phyloP scores from a whole-genome alignment of 2,329 filamentous ascomycete genomes.

The Phialophora chinensis region DNA sequence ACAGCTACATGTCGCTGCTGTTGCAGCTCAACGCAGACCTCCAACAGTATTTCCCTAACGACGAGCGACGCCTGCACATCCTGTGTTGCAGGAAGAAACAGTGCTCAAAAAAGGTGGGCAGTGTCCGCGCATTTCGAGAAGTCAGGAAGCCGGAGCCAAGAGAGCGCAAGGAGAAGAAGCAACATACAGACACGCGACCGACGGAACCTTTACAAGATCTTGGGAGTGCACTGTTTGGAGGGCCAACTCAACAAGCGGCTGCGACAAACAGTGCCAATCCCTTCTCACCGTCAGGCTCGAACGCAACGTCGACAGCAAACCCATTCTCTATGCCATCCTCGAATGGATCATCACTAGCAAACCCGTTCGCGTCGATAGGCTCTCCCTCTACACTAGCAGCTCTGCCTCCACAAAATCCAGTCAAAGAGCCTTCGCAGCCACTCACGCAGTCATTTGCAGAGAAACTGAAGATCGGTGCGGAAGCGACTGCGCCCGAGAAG shows the following conservation, averaged over 20 bases:
- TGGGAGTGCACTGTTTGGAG: conserved; percentile 68
- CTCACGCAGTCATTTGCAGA: conserved; percentile 78
- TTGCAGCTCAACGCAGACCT: conserved; percentile 91
- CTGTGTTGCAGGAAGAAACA: conserved; percentile 78
- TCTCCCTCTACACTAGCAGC: conserved; percentile 50
- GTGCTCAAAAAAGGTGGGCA: conserved; percentile 82
- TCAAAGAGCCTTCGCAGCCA: conserved; percentile 50
- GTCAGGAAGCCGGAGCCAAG: conserved; percentile 56
- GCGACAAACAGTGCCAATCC: conserved; percentile 57
- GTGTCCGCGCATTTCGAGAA: conserved; percentile 75
- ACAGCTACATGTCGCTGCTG: conserved; percentile 79
- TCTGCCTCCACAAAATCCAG: conserved; percentile 50
- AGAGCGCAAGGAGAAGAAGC: conserved; percentile 15
- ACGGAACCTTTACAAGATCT: conserved; percentile 47
- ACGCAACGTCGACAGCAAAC: conserved; percentile 55
- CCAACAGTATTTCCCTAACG: conserved; percentile 81
- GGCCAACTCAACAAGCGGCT: conserved; percentile 47
- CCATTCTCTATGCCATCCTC: conserved; percentile 56
- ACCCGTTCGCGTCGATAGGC: conserved; percentile 65
- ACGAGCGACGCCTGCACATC: conserved; percentile 87
- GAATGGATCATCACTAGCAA: conserved; percentile 50
- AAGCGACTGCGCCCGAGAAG: conserved; percentile 41
- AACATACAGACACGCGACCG: conserved; percentile 38
- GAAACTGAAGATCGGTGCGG: conserved; percentile 62
- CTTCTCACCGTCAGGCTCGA: conserved; percentile 49